phyloP scores from a whole-genome alignment of 208 protist genomes.

The Trypanosoma platydactyli region DNA sequence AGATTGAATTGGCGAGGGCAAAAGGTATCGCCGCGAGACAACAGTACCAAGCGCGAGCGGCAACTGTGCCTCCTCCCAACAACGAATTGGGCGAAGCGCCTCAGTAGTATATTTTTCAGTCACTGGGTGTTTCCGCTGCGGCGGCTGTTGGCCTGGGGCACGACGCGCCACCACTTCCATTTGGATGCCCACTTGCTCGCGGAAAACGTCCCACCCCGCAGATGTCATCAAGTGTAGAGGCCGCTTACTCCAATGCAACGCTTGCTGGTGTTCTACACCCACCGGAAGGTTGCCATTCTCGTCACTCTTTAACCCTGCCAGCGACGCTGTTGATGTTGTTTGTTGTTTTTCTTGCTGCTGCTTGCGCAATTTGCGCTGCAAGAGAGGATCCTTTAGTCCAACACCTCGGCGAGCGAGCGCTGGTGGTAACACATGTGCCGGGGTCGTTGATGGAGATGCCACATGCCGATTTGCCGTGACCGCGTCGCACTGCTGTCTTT shows the following conservation, averaged over 20 bases:
- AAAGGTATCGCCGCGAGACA: slow-evolving; percentile 40
- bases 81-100: slow-evolving; percentile 50
- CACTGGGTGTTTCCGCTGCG: background rate
- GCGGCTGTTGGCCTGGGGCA: background rate
- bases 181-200: slow-evolving; percentile 69
- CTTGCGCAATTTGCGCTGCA: slow-evolving; percentile 43
- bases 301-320: background rate
- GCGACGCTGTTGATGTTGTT: background rate
- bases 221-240: slow-evolving; percentile 52
- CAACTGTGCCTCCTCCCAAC: slow-evolving; percentile 77
- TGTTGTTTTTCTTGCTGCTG: slow-evolving; percentile 24
- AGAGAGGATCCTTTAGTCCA: slow-evolving; percentile 57
- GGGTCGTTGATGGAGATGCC: background rate
- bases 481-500: slow-evolving; percentile 3
- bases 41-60: slow-evolving; percentile 60
- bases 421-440: slow-evolving; percentile 19
- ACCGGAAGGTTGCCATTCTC: background rate
- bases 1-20: slow-evolving; percentile 78
- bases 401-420: slow-evolving; percentile 61
- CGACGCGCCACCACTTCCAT: slow-evolving; percentile 49
- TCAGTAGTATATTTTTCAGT: background rate
- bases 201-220: slow-evolving; percentile 71
- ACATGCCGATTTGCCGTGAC: background rate
- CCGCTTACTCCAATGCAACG: slow-evolving; percentile 58
- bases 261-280: background rate